These are phyloP conservation scores for Leptodontidium sp. DNA, from an alignment of 2,329 filamentous ascomycete genomes.

Conservation along the genomic window DNA sequence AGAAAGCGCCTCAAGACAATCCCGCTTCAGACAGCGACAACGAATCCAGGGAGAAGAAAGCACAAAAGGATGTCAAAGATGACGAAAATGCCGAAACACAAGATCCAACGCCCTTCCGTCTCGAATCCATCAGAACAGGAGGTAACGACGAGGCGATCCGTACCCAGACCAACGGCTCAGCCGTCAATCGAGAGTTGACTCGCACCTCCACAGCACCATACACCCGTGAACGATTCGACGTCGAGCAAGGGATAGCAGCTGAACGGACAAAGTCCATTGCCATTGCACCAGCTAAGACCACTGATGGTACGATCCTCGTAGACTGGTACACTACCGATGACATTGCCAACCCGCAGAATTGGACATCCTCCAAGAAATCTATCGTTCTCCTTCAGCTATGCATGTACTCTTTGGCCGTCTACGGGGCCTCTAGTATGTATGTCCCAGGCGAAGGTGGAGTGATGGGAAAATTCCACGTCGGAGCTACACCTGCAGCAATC, in stretches of 20 bases:
- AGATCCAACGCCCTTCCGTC: conserved; percentile 24
- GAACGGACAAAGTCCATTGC: conserved; percentile 29
- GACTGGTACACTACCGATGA: conserved; percentile 63
- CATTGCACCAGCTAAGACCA: conserved; percentile 30
- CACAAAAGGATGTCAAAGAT: not conserved
- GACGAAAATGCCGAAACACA: conserved; percentile 15
- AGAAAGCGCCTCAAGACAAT: conserved; percentile 5
- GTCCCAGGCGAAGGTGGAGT: conserved; percentile 56
- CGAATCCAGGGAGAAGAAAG: conserved; percentile 6
- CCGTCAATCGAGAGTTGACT: conserved; percentile 21
- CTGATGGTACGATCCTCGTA: conserved; percentile 52
- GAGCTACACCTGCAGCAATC: conserved; percentile 58
- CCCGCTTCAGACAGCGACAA: conserved; percentile 1
- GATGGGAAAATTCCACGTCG: conserved; percentile 60
- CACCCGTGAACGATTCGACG: conserved; percentile 29
- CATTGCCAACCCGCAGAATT: conserved; percentile 61
- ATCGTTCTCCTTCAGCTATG: conserved; percentile 55
- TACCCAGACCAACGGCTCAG: conserved; percentile 13
- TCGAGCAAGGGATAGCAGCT: conserved; percentile 25
- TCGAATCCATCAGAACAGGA: conserved; percentile 21
- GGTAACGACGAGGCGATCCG: conserved; percentile 20
- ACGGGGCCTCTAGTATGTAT: conserved; percentile 57
- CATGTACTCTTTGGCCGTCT: conserved; percentile 65
- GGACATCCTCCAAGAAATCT: conserved; percentile 52
- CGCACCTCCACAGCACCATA: conserved; percentile 29